Base-by-base conservation (phyloP, 108 stramenopile species). In the Cyclotella cryptica region DNA sequence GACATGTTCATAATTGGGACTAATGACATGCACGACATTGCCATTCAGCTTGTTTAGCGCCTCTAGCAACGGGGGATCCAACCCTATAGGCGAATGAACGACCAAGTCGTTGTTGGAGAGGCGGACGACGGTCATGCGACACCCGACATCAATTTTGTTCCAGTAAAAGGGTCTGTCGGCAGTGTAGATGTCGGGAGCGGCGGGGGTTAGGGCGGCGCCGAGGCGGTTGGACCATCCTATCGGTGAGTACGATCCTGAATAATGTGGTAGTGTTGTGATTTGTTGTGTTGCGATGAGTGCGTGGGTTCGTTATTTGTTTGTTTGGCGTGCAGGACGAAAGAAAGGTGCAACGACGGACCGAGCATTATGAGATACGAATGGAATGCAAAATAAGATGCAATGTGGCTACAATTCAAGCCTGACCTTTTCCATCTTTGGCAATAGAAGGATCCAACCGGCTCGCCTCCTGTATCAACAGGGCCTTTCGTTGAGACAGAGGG, bases 81-180 rank as follows among this genome's bases (percentile, higher is more conserved):
- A 44, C 17, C 61, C 63, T 2, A 95, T 87, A 13, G 94, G 92
- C 12, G 92, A 93, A 55, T 95, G 94, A 49, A 95, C 79, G 66
- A 89, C 86, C 15, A 95, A 77, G 62, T 88, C 80, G 18, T 65
- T 64, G 10, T 71, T 53, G 6, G 81, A 66, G 26, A 90, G 60
- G 69, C 86, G 83, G 35, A 95, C 84, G 12, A 95, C 86, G 26
- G 88, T 86, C 91, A 91, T 90, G 17, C 92, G 88, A 63, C 94
- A 86, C n/a, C 89, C 87, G 0, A 95, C 94, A 71, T 95, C 92
- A 63, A 95, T 95, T 18, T 80, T 86, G 66, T 95, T 93, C 94
- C 94, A 95, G 40, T 81, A 84, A 70, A 93, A 95, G 11, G 90
- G 88, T 19, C 94, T 80, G 74, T 93, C 92, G 26, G 88, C 90